Percentiles rank a stretch among this genome's conserved stretches.
phyloP scores from a whole-genome alignment of 208 protist genomes.

The Endotrypanum monterogeii region DNA sequence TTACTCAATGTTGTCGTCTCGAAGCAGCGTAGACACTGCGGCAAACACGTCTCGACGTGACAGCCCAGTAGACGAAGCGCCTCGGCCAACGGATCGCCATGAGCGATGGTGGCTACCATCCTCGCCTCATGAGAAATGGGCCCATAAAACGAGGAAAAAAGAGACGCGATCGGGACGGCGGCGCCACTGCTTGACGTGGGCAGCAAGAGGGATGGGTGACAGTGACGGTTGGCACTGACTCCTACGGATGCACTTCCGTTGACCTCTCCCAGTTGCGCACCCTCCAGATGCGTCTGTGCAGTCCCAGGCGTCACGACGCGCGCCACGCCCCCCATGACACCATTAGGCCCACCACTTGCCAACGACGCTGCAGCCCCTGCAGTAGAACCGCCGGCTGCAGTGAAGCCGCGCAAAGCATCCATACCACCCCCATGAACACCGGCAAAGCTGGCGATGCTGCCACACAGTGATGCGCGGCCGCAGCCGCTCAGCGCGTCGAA shows the following conservation, averaged over 20 bases:
- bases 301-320: slow-evolving; percentile 22
- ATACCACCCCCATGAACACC: neutral
- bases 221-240: neutral
- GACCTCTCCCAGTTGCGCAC: neutral
- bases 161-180: neutral
- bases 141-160: neutral
- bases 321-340: neutral
- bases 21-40: slow-evolving; percentile 24
- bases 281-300: neutral
- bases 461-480: slow-evolving; percentile 17
- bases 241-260: neutral
- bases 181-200: slow-evolving; percentile 1
- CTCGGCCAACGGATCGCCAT: slow-evolving; percentile 27
- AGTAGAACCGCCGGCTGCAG: neutral
- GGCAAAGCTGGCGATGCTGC: neutral
- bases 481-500: slow-evolving; percentile 65
- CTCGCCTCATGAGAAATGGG: slow-evolving; percentile 17
- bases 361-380: neutral
- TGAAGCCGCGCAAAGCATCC: neutral
- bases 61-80: slow-evolving; percentile 25
- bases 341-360: neutral
- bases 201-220: slow-evolving; percentile 16
- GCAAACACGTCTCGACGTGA: neutral
- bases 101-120: slow-evolving; percentile 12
- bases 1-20: slow-evolving; percentile 52